Base-by-base conservation (phyloP, 352 stramenopile genomes). In the Globisporangium heterothallicum region DNA sequence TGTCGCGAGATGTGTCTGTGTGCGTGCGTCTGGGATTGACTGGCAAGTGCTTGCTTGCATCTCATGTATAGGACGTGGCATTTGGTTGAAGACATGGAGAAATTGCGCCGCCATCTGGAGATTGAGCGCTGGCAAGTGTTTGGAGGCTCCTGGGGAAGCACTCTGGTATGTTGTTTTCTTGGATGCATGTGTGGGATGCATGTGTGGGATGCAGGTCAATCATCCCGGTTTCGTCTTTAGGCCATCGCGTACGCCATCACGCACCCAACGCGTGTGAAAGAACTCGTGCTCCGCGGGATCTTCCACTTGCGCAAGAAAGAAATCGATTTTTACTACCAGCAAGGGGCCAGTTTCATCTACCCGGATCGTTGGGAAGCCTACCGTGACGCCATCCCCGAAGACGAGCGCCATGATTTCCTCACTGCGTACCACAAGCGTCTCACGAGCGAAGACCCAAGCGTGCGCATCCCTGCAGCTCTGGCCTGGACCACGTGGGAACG, bases 91-190 rank as follows among this genome's bases (percentile, higher is more conserved):
- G 95, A 98, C 74, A 96, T 97, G 66, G 93, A 98, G 68, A 80
- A 74, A 29, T 68, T 98, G 35, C 71, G 92, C 6, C 61, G 79
- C 8, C 68, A 96, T 26, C 73, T 98, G 10, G 21, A 70, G 3
- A 86, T 98, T 54, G 81, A 97, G 18, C 79, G 84, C 42, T 98
- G 90, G 90, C 84, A 94, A 53, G 86, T 98, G 24, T 93, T 98
- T 51, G 95, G 95, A 10, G 95, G 95, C 38, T 97, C 84, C 1
- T 98, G 95, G 95, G 95, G 95, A 21, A 95, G 80, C 48, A 98
- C 92, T 1, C 57, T 98, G 48, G 77, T 88, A 68, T 9, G 53
- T 46, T 44, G 2, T 6, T 19, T 18, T 14, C 2, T 16, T 32
- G 18, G 24, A 22, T 52, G 1, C 19, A 16, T 29, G 25, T 56